Conservation (phyloP, 1,284 basidiomycete genomes). For the Ustilago cynodontis region DNA sequence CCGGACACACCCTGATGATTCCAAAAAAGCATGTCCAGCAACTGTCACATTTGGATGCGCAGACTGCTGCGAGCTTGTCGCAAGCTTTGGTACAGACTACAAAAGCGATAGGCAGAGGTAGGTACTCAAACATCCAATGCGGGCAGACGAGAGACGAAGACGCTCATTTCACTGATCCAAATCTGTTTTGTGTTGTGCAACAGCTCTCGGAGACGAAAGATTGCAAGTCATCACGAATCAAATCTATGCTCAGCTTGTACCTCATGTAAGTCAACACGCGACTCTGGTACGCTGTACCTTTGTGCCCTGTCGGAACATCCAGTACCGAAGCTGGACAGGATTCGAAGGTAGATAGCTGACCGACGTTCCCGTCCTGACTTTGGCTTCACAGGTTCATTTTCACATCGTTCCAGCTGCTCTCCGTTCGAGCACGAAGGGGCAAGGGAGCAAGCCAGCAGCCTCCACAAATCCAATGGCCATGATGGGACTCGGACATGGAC, state of each 20-base stretch:
- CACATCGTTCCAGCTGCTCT: constrained; percentile 81
- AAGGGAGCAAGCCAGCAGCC: constrained; percentile 11
- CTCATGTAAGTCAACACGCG: constrained; percentile 75
- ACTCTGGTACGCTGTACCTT: not conserved
- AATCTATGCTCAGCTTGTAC: constrained; percentile 83
- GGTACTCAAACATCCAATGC: constrained; percentile 1
- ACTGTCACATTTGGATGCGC: constrained; percentile 20
- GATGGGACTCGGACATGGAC: constrained; percentile 52
- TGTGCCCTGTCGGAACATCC: not conserved
- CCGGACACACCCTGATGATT: constrained; percentile 68
- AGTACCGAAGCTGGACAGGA: not conserved
- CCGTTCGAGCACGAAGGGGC: constrained; percentile 60
- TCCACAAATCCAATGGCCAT: constrained; percentile 32
- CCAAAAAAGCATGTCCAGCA: constrained; percentile 47
- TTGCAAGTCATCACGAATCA: constrained; percentile 71
- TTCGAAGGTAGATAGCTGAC: not conserved
- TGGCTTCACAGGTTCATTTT: constrained; percentile 77
- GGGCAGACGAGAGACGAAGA: not conserved
- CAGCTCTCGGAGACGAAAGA: constrained; percentile 57
- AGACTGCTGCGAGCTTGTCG: constrained; percentile 36
- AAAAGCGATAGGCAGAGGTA: constrained; percentile 45
- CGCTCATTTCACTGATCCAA: not conserved
- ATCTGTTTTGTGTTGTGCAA: not conserved
- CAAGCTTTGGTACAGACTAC: constrained; percentile 45
- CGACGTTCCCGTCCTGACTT: not conserved